phyloP scores from a whole-genome alignment of 345 rosid species.

The Citrus hindsii region DNA sequence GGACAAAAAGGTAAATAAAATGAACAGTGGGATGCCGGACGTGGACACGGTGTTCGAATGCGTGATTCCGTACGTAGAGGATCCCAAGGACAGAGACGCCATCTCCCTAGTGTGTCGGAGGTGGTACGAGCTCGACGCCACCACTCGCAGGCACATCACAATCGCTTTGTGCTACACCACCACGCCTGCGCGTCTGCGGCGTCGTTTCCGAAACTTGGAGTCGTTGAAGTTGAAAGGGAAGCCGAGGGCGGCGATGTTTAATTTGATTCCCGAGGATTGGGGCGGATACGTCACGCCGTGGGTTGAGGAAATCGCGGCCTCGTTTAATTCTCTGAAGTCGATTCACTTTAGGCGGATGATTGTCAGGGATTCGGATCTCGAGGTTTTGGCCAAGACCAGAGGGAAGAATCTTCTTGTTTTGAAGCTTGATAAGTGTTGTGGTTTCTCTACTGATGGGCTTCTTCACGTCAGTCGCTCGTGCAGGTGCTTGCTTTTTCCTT shows the following conservation, averaged over 20 bases:
- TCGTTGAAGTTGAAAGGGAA: conserved; percentile 87
- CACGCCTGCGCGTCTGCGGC: conserved; percentile 59
- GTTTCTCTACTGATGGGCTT: conserved; percentile 84
- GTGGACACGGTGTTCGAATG: conserved; percentile 55
- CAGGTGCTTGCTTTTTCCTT: conserved; percentile 41
- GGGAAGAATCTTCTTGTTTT: conserved; percentile 47
- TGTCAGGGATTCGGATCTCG: conserved; percentile 76
- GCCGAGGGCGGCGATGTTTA: conserved; percentile 95
- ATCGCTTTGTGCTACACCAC: conserved; percentile 80
- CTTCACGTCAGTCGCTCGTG: conserved; percentile 58
- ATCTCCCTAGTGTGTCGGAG: conserved; percentile 72
- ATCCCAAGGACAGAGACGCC: conserved; percentile 70
- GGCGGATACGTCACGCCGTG: conserved; percentile 83
- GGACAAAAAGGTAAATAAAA: conserved; percentile 23
- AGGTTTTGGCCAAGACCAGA: conserved; percentile 42
- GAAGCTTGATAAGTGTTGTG: conserved; percentile 89
- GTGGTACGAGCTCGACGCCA: conserved; percentile 73
- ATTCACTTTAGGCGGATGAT: conserved; percentile 87
- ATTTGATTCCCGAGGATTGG: conserved; percentile 91
- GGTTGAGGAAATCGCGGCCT: conserved; percentile 51
- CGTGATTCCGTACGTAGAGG: conserved; percentile 70
- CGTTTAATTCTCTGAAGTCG: conserved; percentile 52
- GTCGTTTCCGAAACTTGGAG: conserved; percentile 57
- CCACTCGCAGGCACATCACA: conserved; percentile 79
- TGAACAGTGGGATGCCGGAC: conserved; percentile 37